Evolutionary conservation across 139 green algal species (phyloP).

Genomic region (Chlamydomonas incerta): DNA sequence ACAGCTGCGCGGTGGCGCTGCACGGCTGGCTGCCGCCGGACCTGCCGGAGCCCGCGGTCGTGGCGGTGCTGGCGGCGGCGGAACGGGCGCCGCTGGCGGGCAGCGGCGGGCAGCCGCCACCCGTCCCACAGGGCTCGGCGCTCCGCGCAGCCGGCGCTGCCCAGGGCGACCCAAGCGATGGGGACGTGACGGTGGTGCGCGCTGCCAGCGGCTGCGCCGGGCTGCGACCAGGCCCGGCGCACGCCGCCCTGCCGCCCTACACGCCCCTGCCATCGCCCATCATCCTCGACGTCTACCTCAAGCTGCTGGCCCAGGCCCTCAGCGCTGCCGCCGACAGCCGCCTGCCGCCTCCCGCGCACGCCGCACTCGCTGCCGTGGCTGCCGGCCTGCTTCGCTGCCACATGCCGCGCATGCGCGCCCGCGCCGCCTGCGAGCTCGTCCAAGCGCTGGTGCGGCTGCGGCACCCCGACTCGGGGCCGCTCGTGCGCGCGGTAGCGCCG

Average conservation of each 20-base stretch:
- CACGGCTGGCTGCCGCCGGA: neutral
- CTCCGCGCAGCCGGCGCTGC: too few species aligned
- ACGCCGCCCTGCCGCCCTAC: too few species aligned
- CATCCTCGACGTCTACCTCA: constrained; percentile 10
- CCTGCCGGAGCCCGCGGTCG: neutral
- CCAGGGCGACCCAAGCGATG: neutral
- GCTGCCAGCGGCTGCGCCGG: too few species aligned
- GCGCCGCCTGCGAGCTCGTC: constrained; percentile 11
- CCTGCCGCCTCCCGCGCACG: neutral
- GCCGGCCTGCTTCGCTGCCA: constrained; percentile 13
- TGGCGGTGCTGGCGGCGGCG: too few species aligned
- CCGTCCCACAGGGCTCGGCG: neutral
- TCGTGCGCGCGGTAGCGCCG: constrained; percentile 23
- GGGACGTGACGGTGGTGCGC: too few species aligned
- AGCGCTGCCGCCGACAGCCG: neutral
- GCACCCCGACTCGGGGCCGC: neutral
- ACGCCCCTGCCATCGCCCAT: neutral
- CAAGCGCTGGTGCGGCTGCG: neutral
- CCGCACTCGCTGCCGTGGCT: neutral
- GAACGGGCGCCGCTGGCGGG: neutral
- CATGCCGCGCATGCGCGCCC: neutral
- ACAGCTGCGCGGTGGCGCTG: neutral
- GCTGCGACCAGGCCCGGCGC: too few species aligned
- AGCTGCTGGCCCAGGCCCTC: constrained; percentile 10
- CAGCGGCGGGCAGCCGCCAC: neutral